A percentile compares a stretch with the other conserved stretches of the same genome.
Evolutionary conservation across 495 filamentous ascomycete species (phyloP).

Genomic region (Sphaerosporella brunnea): DNA sequence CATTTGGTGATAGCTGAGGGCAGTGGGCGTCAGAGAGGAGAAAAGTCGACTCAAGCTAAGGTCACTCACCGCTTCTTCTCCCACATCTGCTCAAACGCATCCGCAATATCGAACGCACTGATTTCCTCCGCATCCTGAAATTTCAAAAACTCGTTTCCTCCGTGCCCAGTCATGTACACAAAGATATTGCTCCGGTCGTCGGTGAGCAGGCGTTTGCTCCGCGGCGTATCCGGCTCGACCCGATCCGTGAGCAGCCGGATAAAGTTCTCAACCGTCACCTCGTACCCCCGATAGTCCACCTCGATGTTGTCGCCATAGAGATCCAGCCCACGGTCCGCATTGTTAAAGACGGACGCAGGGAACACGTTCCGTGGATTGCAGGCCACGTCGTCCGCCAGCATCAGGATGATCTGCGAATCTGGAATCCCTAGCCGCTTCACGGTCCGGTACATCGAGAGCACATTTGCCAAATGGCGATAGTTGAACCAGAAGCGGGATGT

Average conservation of each 20-base stretch:
- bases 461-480: slow-evolving; percentile 95
- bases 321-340: slow-evolving; percentile 85
- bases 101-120: slow-evolving; percentile 82
- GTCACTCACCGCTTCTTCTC: slow-evolving; percentile 62
- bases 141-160: slow-evolving; percentile 95
- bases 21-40: too few species aligned
- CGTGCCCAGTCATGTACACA: slow-evolving; percentile 98
- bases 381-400: slow-evolving; percentile 98
- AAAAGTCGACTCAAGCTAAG: too few species aligned
- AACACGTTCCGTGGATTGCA: slow-evolving; percentile 98
- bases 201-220: slow-evolving; percentile 78
- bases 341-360: slow-evolving; percentile 94
- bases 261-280: slow-evolving; percentile 98
- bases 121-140: slow-evolving; percentile 98
- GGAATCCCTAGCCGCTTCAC: slow-evolving; percentile 96
- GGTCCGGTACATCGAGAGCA: slow-evolving; percentile 91
- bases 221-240: slow-evolving; percentile 77
- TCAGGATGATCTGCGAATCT: slow-evolving; percentile 96
- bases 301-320: slow-evolving; percentile 98
- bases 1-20: slow-evolving; percentile 58
- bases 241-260: slow-evolving; percentile 88
- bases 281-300: slow-evolving; percentile 94
- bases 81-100: slow-evolving; percentile 99
- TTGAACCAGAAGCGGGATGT: slow-evolving; percentile 99
- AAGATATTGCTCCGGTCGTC: slow-evolving; percentile 91